phyloP scores from a whole-genome alignment of 1,284 basidiomycete genomes.

The Pseudozyma sp. region DNA sequence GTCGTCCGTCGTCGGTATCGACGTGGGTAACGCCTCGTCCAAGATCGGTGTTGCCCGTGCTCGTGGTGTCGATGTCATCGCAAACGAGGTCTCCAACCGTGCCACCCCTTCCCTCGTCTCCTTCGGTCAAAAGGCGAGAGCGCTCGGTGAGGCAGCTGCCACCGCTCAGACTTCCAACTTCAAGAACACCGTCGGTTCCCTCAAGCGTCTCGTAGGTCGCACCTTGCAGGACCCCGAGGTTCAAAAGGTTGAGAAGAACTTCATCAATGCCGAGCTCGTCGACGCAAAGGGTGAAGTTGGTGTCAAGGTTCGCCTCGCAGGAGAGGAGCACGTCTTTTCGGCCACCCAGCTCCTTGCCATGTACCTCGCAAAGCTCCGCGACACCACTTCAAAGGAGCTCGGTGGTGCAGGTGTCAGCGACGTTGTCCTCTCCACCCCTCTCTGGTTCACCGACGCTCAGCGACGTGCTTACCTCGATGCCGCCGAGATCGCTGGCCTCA shows the following conservation, averaged over 20 bases:
- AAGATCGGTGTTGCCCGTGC: slow-evolving; percentile 67
- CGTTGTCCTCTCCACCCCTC: slow-evolving; percentile 67
- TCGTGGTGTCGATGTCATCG: slow-evolving; percentile 66
- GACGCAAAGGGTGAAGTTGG: slow-evolving; percentile 67
- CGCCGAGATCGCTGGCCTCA: slow-evolving; percentile 67
- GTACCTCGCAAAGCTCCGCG: slow-evolving; percentile 67
- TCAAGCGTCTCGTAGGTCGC: slow-evolving; percentile 67
- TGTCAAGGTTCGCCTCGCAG: slow-evolving; percentile 66
- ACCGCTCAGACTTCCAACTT: slow-evolving; percentile 68
- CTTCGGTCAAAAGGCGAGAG: slow-evolving; percentile 66
- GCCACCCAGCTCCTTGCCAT: slow-evolving; percentile 68
- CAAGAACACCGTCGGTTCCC: slow-evolving; percentile 68
- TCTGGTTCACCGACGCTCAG: slow-evolving; percentile 68
- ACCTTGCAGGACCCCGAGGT: slow-evolving; percentile 62
- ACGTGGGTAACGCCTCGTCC: slow-evolving; percentile 64
- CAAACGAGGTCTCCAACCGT: slow-evolving; percentile 68
- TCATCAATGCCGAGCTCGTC: slow-evolving; percentile 67
- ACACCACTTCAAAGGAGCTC: slow-evolving; percentile 65
- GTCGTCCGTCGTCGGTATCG: slow-evolving; percentile 67
- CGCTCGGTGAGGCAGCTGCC: slow-evolving; percentile 66
- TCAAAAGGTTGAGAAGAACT: slow-evolving; percentile 66
- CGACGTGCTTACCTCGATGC: slow-evolving; percentile 66
- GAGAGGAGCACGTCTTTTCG: slow-evolving; percentile 65
- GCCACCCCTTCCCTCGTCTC: slow-evolving; percentile 67
- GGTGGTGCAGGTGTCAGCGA: slow-evolving; percentile 65